These are phyloP conservation scores for Gastrodia elata DNA, from an alignment of 106 monocot species.

Conservation along the genomic window DNA sequence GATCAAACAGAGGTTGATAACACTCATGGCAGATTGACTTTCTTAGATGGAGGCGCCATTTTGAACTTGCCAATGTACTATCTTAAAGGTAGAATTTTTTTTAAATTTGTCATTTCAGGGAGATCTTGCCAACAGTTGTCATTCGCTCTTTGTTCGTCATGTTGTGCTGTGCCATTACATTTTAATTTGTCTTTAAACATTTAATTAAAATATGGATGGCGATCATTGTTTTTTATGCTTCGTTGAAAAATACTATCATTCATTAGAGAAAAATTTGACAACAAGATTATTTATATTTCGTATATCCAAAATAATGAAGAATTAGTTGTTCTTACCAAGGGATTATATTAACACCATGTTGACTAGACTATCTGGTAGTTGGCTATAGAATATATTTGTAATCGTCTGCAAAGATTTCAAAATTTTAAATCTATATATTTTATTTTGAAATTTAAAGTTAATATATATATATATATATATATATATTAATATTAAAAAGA, in stretches of 20 bases:
- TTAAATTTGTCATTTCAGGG: background rate
- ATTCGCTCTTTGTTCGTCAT: background rate
- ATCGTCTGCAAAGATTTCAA: too few relatives aligned
- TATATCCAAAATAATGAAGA: too few relatives aligned
- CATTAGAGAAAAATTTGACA: too few relatives aligned
- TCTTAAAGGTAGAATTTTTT: slow-evolving; percentile 57
- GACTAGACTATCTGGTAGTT: too few relatives aligned
- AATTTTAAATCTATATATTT: too few relatives aligned
- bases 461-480: too few relatives aligned
- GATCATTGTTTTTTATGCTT: background rate
- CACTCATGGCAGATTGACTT: slow-evolving; percentile 55
- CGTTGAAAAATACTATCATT: background rate
- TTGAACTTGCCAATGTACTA: slow-evolving; percentile 84
- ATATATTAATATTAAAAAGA: too few relatives aligned
- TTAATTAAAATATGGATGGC: background rate
- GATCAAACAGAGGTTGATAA: slow-evolving; percentile 73
- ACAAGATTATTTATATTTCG: too few relatives aligned
- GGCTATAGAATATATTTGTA: too few relatives aligned
- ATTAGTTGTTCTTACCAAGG: too few relatives aligned
- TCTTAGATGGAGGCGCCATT: slow-evolving; percentile 73
- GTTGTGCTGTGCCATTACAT: background rate
- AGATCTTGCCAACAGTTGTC: background rate
- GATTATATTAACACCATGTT: too few relatives aligned
- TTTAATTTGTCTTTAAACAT: background rate
- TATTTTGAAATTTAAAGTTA: too few relatives aligned